Evolutionary conservation across 2,329 filamentous ascomycete species (phyloP).

Genomic region (Stagonosporopsis rhizophila): DNA sequence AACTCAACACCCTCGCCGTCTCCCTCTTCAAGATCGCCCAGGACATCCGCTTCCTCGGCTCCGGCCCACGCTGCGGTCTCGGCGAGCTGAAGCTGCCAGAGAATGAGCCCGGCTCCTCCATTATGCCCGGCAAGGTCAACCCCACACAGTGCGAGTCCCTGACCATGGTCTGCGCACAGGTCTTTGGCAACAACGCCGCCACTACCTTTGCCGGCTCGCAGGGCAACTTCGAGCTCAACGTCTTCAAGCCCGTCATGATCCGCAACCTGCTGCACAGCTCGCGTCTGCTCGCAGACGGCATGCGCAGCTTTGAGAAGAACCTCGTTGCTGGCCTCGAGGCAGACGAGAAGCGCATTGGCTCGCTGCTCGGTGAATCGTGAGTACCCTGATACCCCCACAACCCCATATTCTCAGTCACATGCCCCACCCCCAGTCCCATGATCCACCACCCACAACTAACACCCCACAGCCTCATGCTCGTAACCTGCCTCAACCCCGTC

Average conservation of each 20-base stretch:
- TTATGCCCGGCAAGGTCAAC: slow-evolving; percentile 99
- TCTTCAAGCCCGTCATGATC: slow-evolving; percentile 98
- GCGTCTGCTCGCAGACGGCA: slow-evolving; percentile 86
- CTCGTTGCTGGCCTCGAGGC: slow-evolving; percentile 86
- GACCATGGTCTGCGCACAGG: slow-evolving; percentile 97
- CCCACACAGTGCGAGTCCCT: slow-evolving; percentile 97
- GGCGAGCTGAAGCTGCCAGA: slow-evolving; percentile 93
- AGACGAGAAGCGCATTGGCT: slow-evolving; percentile 89
- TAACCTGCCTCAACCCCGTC: slow-evolving; percentile 70
- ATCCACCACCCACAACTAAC: slow-evolving; percentile 23
- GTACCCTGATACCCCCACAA: slow-evolving; percentile 35
- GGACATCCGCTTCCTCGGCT: slow-evolving; percentile 96
- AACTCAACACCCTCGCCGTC: slow-evolving; percentile 88
- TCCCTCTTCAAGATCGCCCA: slow-evolving; percentile 98
- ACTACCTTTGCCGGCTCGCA: slow-evolving; percentile 94
- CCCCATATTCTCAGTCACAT: neutral
- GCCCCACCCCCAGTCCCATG: neutral
- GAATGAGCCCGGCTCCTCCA: slow-evolving; percentile 96
- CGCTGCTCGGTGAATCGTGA: slow-evolving; percentile 93
- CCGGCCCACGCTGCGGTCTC: slow-evolving; percentile 92
- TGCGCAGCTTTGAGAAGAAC: slow-evolving; percentile 95
- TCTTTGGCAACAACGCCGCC: slow-evolving; percentile 96
- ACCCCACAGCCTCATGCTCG: slow-evolving; percentile 82
- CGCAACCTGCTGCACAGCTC: slow-evolving; percentile 93
- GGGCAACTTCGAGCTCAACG: slow-evolving; percentile 98